Conservation (phyloP, 2,329 filamentous ascomycete genomes). For the Peltaster fructicola region DNA sequence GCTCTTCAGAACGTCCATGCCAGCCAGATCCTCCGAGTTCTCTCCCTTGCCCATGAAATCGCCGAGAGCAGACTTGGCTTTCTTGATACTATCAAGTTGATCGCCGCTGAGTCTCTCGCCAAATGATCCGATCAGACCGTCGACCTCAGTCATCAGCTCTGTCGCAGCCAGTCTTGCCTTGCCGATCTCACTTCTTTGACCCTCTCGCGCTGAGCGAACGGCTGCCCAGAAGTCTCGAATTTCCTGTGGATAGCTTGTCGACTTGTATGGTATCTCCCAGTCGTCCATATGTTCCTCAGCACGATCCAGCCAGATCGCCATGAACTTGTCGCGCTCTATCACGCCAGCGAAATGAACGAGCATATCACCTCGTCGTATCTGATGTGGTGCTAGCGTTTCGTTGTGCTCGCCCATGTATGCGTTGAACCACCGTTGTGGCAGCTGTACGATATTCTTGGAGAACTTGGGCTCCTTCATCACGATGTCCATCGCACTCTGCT, state of each 20-base stretch:
- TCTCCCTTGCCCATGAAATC: conserved; percentile 9
- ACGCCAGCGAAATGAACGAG: conserved; percentile 28
- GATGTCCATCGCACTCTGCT: conserved; percentile 25
- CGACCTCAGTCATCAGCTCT: conserved; percentile 11
- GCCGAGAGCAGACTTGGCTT: conserved; percentile 13
- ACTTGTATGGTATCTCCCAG: conserved; percentile 22
- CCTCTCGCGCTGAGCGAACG: conserved; percentile 11
- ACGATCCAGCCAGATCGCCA: conserved; percentile 22
- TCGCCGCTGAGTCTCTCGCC: conserved; percentile 12
- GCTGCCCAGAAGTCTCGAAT: conserved; percentile 21
- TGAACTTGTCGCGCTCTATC: conserved; percentile 16
- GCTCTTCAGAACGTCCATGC: conserved; percentile 8
- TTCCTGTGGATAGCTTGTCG: conserved; percentile 21
- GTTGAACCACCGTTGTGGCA: conserved; percentile 29
- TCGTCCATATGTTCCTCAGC: conserved; percentile 22
- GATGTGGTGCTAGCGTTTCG: conserved; percentile 19
- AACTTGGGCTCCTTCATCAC: conserved; percentile 20
- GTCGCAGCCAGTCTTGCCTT: conserved; percentile 10
- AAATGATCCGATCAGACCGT: conserved; percentile 12
- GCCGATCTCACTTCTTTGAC: conserved; percentile 7
- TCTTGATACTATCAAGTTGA: conserved; percentile 13
- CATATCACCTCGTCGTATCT: conserved; percentile 24
- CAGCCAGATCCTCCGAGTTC: conserved; percentile 7
- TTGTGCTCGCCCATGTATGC: conserved; percentile 24
- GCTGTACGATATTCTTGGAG: conserved; percentile 16